Percentiles rank a stretch among this genome's conserved stretches.
These are phyloP conservation scores for Colletotrichum acutatum DNA, from an alignment of 2,329 filamentous ascomycete species.

Conservation along the genomic window DNA sequence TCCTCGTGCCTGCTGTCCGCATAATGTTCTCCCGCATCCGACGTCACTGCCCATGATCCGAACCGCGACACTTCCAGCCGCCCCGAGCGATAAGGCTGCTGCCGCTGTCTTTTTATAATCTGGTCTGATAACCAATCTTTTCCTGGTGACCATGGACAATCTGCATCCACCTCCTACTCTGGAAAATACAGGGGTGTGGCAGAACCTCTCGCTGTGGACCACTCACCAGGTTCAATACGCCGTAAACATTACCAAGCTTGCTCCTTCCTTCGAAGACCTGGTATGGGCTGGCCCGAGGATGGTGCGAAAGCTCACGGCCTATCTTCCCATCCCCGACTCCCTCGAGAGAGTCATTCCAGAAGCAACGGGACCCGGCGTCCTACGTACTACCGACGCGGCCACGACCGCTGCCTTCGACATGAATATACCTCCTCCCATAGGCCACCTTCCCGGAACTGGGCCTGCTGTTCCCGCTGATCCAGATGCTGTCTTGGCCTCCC, in stretches of 20 bases:
- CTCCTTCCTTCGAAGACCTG: conserved; percentile 75
- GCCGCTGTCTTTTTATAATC: background rate
- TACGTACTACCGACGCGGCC: conserved; percentile 55
- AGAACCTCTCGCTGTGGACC: conserved; percentile 67
- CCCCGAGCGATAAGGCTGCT: conserved; percentile 30
- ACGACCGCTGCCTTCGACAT: conserved; percentile 52
- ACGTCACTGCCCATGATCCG: conserved; percentile 25
- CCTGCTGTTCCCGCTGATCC: conserved; percentile 53
- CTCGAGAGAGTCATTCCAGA: conserved; percentile 71
- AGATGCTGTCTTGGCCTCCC: conserved; percentile 44
- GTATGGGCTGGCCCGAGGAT: conserved; percentile 77
- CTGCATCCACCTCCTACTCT: conserved; percentile 35
- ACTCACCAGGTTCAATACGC: conserved; percentile 52
- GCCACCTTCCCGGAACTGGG: background rate
- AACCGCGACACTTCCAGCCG: conserved; percentile 19
- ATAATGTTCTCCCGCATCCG: conserved; percentile 19
- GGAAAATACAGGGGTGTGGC: conserved; percentile 58
- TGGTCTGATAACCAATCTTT: background rate
- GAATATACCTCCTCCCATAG: conserved; percentile 19
- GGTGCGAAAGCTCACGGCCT: conserved; percentile 74
- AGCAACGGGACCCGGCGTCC: conserved; percentile 58
- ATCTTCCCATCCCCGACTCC: conserved; percentile 68
- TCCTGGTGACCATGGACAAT: conserved; percentile 26
- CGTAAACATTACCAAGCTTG: conserved; percentile 67
- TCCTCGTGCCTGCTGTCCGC: background rate